phyloP scores from a whole-genome alignment of 371 early-diverging fungal genomes.

The Actinomucor elegans region DNA sequence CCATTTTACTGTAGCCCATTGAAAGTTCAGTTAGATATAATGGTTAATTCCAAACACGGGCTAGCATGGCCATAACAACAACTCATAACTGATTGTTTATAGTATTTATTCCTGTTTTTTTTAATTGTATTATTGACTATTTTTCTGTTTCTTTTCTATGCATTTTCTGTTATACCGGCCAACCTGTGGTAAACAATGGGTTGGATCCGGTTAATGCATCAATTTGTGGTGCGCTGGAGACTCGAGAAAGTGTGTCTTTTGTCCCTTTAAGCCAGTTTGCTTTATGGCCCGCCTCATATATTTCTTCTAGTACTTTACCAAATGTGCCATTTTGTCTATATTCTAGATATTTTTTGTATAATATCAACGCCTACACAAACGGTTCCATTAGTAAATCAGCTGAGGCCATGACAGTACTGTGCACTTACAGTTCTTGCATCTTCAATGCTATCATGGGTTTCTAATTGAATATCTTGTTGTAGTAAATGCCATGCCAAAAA shows the following conservation, averaged over 20 bases:
- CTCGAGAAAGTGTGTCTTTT: conserved; percentile 23
- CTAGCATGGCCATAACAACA: too few relatives aligned
- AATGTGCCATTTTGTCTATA: conserved; percentile 65
- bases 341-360: conserved; percentile 80
- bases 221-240: conserved; percentile 22
- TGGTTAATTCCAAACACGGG: too few relatives aligned
- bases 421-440: conserved; percentile 82
- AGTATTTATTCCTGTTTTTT: conserved; percentile 5
- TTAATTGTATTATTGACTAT: neutral
- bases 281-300: conserved; percentile 81
- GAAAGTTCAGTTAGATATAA: too few relatives aligned
- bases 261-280: conserved; percentile 58
- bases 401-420: neutral
- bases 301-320: conserved; percentile 72
- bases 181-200: conserved; percentile 15
- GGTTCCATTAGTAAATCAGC: neutral
- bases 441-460: conserved; percentile 91
- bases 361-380: conserved; percentile 65
- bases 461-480: conserved; percentile 81
- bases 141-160: neutral
- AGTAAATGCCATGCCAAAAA: conserved; percentile 93
- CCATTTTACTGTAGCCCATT: too few relatives aligned
- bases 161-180: conserved; percentile 9
- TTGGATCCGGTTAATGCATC: conserved; percentile 2
- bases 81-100: neutral